Base-by-base conservation (phyloP, 108 stramenopile species). In the Nitzschia sp. region DNA sequence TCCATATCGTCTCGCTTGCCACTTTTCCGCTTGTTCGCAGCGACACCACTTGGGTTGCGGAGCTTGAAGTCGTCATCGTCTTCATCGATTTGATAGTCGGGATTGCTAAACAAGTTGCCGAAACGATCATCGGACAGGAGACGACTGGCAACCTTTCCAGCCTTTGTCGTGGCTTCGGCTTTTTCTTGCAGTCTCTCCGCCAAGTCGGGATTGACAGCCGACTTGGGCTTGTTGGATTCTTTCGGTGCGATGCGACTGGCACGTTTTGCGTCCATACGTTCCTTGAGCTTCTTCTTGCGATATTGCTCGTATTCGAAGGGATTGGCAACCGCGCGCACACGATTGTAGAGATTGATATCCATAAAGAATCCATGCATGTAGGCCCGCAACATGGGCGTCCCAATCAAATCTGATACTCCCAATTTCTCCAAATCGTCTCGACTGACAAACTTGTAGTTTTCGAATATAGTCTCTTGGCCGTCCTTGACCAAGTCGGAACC, bases 351-450 rank as follows among this genome's bases (percentile, higher is more conserved):
- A 30, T 88, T 84, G 35, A 85, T 87, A 67, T 98, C 97, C 70
- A 99, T 98, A 76, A 98, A 99, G 82, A 95, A 99, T 35, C 99
- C 99, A 72, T 99, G 99, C 98, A 98, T 98, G 79, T 99, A 98
- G 17, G 96, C 97, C 23, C 93, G 80, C 27, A 99, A 69, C 58
- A 98, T 68, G 0, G 98, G 96, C 6, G 97, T 97, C 19, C 99
- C 98, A 53, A 99, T 86, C 28, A 99, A 75, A 69, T 96, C 93
- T 30, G 86, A 73, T 32, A 95, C 91, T 32, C 98, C 98, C 21
- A 99, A 92, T 48, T 84, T 87, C 69, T 98, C 97, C 26, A 98
- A 72, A 69, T 99, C 98, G 21, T 93, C 74, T 6, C 85, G 72
- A 35, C 97, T 96, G 33, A 98, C 84, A 79, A 99, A 99, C 79